Percentiles rank a stretch among this genome's conserved stretches.
These are phyloP conservation scores for Amanita inopinata DNA, from an alignment of 768 basidiomycete species.

Conservation along the genomic window DNA sequence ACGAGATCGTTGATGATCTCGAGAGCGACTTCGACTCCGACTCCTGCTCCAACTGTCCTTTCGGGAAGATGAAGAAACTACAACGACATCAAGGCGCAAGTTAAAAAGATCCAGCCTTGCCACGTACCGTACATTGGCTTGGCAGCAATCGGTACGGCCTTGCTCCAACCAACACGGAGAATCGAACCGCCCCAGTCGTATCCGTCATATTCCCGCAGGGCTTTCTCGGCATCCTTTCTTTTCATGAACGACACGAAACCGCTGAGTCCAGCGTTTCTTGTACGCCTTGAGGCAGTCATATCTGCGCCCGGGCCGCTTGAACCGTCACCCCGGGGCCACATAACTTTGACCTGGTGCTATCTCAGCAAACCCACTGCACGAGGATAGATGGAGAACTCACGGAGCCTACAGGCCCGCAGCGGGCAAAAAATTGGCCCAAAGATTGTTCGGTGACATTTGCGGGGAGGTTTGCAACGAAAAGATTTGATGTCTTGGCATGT, in stretches of 20 bases:
- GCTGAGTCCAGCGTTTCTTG: conserved; percentile 70
- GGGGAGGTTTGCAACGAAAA: conserved; percentile 94
- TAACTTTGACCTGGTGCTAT: conserved; percentile 71
- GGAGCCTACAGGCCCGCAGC: conserved; percentile 86
- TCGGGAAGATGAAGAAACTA: background rate
- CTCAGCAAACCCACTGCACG: background rate
- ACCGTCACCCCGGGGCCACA: conserved; percentile 93
- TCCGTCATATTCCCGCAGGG: conserved; percentile 85
- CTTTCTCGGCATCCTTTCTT: conserved; percentile 81
- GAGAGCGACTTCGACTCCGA: conserved; percentile 30
- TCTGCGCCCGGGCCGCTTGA: conserved; percentile 61
- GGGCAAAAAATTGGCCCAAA: conserved; percentile 86
- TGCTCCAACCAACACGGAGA: conserved; percentile 92
- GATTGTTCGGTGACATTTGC: conserved; percentile 76
- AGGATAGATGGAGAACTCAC: conserved; percentile 31
- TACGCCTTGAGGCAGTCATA: conserved; percentile 62
- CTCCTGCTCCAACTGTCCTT: conserved; percentile 17
- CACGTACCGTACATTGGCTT: conserved; percentile 72
- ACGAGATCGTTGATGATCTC: conserved; percentile 30
- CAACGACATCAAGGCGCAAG: background rate
- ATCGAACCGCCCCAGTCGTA: conserved; percentile 90
- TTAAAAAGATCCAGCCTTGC: background rate
- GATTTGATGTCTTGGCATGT: conserved; percentile 69
- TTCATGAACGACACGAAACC: conserved; percentile 98
- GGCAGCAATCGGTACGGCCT: conserved; percentile 80